Conservation (phyloP, 257 asterid species). For the Capsicum pubescens region DNA sequence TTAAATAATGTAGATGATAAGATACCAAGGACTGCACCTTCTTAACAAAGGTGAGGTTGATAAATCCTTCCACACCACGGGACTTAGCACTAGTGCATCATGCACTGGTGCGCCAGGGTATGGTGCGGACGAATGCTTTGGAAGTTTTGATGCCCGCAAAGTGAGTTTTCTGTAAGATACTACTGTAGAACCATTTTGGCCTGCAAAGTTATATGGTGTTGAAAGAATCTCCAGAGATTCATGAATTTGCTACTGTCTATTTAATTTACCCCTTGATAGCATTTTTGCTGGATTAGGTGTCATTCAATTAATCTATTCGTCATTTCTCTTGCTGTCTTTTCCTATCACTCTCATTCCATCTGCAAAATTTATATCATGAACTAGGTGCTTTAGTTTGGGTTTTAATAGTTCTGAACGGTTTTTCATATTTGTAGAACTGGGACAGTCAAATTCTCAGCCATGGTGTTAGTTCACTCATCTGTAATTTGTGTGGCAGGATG, state of each 20-base stretch:
- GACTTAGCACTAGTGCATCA: not conserved
- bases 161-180: conserved; percentile 4
- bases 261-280: conserved; percentile 16
- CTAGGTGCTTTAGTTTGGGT: conserved; percentile 6
- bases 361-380: not conserved
- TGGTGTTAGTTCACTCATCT: not conserved
- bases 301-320: not conserved
- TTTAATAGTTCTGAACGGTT: not conserved
- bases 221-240: conserved; percentile 18
- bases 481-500: conserved; percentile 5
- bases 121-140: not conserved
- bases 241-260: not conserved
- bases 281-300: not conserved
- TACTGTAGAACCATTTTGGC: conserved; percentile 4
- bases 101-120: not conserved
- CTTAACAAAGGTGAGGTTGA: not conserved
- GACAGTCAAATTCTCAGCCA: conserved; percentile 16
- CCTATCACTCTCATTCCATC: not conserved
- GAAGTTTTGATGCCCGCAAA: not conserved
- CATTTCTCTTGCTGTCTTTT: conserved; percentile 23
- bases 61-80: not conserved
- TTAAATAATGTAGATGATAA: not conserved
- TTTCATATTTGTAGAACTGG: conserved; percentile 10
- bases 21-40: conserved; percentile 16
- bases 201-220: conserved; percentile 4